Percentiles rank a stretch among this genome's conserved stretches.
Conservation (phyloP, 129 eudicot species). For the Centrapalus pauciflorus region DNA sequence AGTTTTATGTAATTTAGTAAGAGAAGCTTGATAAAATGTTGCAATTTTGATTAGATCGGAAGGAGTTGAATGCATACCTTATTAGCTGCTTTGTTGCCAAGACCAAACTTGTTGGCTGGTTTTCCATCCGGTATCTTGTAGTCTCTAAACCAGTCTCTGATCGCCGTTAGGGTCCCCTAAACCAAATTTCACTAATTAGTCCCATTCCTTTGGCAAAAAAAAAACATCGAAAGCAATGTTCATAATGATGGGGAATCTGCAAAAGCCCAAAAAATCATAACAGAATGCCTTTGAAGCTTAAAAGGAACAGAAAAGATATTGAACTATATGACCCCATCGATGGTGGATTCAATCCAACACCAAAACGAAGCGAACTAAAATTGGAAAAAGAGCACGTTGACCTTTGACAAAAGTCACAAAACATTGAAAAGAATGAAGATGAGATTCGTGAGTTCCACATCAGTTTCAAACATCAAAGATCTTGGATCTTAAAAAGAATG, state of each 20-base stretch:
- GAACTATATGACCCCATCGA: neutral
- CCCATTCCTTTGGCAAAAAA: neutral
- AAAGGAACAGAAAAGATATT: neutral
- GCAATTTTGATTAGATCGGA: neutral
- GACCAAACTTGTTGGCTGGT: slow-evolving; percentile 97
- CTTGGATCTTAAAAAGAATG: neutral
- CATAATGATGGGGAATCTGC: neutral
- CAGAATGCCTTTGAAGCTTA: neutral
- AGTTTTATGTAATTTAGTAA: no score
- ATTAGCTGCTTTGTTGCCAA: slow-evolving; percentile 90
- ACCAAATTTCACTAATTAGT: slow-evolving; percentile 10
- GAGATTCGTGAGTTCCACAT: neutral
- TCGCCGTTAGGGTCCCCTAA: slow-evolving; percentile 95
- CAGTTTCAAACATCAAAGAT: neutral
- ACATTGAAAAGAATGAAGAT: no score
- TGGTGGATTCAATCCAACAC: neutral
- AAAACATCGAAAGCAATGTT: neutral
- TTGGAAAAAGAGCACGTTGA: neutral
- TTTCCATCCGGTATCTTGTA: slow-evolving; percentile 99
- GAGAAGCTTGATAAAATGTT: no score
- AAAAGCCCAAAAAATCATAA: neutral
- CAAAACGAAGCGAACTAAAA: neutral
- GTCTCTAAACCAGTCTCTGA: slow-evolving; percentile 99
- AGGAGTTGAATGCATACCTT: slow-evolving; percentile 47
- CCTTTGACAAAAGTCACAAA: no score